These are phyloP conservation scores for Staphylotrichum longicolle DNA, from an alignment of 495 filamentous ascomycete genomes.

Conservation along the genomic window DNA sequence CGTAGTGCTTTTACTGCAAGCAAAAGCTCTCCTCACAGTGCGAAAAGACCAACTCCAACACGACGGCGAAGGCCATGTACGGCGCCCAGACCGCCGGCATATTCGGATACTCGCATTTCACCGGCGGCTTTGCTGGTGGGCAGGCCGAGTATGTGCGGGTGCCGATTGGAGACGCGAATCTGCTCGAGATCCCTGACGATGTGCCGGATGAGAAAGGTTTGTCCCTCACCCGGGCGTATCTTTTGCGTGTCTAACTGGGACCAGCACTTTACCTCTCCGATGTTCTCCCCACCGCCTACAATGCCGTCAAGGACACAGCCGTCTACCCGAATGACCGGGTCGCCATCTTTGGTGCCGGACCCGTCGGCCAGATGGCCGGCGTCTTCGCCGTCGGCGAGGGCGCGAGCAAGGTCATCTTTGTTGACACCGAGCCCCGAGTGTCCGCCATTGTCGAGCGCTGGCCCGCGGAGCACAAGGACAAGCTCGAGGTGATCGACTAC, in stretches of 20 bases:
- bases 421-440: slow-evolving; percentile 77
- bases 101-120: slow-evolving; percentile 74
- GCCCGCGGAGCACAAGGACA: slow-evolving; percentile 44
- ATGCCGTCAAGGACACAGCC: slow-evolving; percentile 79
- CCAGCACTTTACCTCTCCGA: slow-evolving; percentile 71
- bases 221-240: no score
- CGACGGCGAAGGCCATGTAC: slow-evolving; percentile 68
- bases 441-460: slow-evolving; percentile 63
- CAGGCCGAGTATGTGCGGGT: slow-evolving; percentile 88
- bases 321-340: slow-evolving; percentile 77
- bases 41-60: slow-evolving; percentile 73
- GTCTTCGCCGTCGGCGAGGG: slow-evolving; percentile 70
- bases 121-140: slow-evolving; percentile 84
- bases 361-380: slow-evolving; percentile 78
- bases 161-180: slow-evolving; percentile 77
- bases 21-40: slow-evolving; percentile 74
- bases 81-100: slow-evolving; percentile 69
- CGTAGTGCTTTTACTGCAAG: slow-evolving; percentile 71
- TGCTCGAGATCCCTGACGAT: slow-evolving; percentile 73
- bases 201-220: slow-evolving; percentile 81
- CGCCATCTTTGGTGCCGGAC: slow-evolving; percentile 76
- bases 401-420: slow-evolving; percentile 72
- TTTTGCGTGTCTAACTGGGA: not conserved
- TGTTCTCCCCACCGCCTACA: slow-evolving; percentile 74
- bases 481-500: slow-evolving; percentile 47